phyloP scores from a whole-genome alignment of 2,329 filamentous ascomycete species.

The Spiromastix sp. region DNA sequence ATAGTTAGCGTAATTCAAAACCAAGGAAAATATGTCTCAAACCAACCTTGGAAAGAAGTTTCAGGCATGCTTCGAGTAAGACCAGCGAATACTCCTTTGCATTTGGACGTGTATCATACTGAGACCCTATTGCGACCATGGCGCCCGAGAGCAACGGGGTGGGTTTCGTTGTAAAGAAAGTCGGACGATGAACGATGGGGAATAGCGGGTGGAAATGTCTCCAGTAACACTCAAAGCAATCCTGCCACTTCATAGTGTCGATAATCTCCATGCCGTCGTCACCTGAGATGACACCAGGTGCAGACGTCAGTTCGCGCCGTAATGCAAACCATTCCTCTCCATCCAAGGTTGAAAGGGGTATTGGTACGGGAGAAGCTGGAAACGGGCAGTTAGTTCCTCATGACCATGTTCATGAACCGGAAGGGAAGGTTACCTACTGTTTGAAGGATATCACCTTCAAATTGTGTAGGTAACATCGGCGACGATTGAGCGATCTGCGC shows the following conservation, averaged over 20 bases:
- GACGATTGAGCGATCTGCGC: slow-evolving; percentile 20
- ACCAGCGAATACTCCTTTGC: slow-evolving; percentile 24
- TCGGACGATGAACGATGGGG: slow-evolving; percentile 24
- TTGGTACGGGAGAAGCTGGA: slow-evolving; percentile 28
- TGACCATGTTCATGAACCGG: slow-evolving; percentile 11
- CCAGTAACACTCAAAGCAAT: slow-evolving; percentile 27
- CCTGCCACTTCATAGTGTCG: slow-evolving; percentile 24
- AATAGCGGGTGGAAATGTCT: slow-evolving; percentile 26
- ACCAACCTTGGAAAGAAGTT: slow-evolving; percentile 19
- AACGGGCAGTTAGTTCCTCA: slow-evolving; percentile 10
- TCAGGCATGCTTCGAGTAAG: slow-evolving; percentile 23
- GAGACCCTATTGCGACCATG: slow-evolving; percentile 27
- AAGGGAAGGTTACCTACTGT: slow-evolving; percentile 28
- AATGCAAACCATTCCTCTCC: slow-evolving; percentile 26
- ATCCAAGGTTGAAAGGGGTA: slow-evolving; percentile 32
- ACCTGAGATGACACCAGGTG: slow-evolving; percentile 23
- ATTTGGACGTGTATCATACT: slow-evolving; percentile 24
- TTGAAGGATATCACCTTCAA: slow-evolving; percentile 26
- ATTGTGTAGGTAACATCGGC: slow-evolving; percentile 24
- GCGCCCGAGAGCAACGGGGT: slow-evolving; percentile 22
- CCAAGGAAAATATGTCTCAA: background rate
- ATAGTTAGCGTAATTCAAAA: background rate
- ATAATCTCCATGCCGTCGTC: slow-evolving; percentile 25
- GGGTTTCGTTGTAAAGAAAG: slow-evolving; percentile 22
- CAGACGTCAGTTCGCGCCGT: slow-evolving; percentile 27